Evolutionary conservation across 2,329 filamentous ascomycete genomes (phyloP), one percentile per base, ranked within the genome.

Genomic region (Claviceps monticola): DNA sequence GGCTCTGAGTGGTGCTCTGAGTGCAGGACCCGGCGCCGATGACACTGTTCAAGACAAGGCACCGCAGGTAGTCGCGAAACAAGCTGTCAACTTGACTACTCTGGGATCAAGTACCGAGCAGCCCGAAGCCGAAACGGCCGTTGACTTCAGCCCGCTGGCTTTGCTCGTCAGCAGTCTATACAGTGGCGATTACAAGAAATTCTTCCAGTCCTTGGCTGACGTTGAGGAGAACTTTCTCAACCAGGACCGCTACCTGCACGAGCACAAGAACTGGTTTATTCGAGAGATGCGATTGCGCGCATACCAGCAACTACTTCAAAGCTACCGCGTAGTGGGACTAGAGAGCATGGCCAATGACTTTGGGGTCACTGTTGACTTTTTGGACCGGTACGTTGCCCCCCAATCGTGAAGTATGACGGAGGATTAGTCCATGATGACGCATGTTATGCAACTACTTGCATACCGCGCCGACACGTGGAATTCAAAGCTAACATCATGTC

Each of bases 271-370:
- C 63, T 98, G 93, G 91, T 97, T 93, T 67, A 91, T 98, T 60
- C 86, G 93, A 49, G 93, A 98, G 76, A 98, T 98, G 93, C 84
- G 93, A 53, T 80, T 97, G 58, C 84, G 91, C 54, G 91, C 88
- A 38, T 98, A 98, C 73, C 88, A 95, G 69, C 93, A 98, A 74
- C 80, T 98, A 42, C 79, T 98, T 44, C 93, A 97, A 74, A 95
- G 88, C 66, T 98, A 98, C 73, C 85, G 91, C 47, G 88, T 98
- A 11, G 93, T 98, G 38, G 89, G 91, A n/a, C 76, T 98, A 57
- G 85, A 88, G 68, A 95, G 88, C 71, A 98, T 98, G 91, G 93
- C 93, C 19, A 86, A 82, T 58, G 91, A 95, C 68, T 98, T 98
- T 73, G 93, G 93, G 51, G 91, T 98, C 55, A 93, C 88, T 2